phyloP scores from a whole-genome alignment of 148 eudicot species.

The Dianthus caryophyllus region DNA sequence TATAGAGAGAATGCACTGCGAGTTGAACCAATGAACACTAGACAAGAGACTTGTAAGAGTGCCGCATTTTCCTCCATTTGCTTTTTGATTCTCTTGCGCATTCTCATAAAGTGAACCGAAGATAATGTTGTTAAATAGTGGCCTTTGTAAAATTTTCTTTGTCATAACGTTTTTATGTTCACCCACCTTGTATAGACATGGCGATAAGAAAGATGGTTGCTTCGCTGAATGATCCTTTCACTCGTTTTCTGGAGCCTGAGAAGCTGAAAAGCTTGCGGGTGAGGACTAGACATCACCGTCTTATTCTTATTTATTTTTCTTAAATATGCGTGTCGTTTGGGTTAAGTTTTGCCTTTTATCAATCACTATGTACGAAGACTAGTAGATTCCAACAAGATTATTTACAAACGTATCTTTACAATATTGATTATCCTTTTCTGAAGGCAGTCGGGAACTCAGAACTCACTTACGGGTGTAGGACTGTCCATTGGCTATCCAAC shows the following conservation, averaged over 20 bases:
- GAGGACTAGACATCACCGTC: constrained; percentile 14
- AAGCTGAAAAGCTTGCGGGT: constrained; percentile 83
- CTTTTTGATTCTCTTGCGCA: neutral
- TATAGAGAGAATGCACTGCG: constrained; percentile 92
- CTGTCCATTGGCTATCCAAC: constrained; percentile 85
- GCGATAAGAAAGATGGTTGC: constrained; percentile 89
- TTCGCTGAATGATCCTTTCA: constrained; percentile 91
- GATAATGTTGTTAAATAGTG: neutral
- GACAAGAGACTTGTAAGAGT: constrained; percentile 87
- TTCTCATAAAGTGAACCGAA: neutral
- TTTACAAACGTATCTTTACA: constrained; percentile 19
- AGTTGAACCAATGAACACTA: constrained; percentile 79
- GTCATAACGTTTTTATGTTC: neutral
- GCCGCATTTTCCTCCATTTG: neutral
- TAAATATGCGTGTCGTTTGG: neutral
- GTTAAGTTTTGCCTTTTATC: neutral
- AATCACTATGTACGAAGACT: neutral
- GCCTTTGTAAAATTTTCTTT: constrained; percentile 8
- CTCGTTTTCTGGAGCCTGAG: constrained; percentile 94
- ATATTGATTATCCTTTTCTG: constrained; percentile 38
- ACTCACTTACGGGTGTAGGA: constrained; percentile 93
- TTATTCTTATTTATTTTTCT: neutral
- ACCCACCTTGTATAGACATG: constrained; percentile 37
- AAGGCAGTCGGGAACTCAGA: constrained; percentile 99
- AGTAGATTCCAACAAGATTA: neutral